Conservation (phyloP, 169 alveolate species). For the Plasmodium inui region DNA sequence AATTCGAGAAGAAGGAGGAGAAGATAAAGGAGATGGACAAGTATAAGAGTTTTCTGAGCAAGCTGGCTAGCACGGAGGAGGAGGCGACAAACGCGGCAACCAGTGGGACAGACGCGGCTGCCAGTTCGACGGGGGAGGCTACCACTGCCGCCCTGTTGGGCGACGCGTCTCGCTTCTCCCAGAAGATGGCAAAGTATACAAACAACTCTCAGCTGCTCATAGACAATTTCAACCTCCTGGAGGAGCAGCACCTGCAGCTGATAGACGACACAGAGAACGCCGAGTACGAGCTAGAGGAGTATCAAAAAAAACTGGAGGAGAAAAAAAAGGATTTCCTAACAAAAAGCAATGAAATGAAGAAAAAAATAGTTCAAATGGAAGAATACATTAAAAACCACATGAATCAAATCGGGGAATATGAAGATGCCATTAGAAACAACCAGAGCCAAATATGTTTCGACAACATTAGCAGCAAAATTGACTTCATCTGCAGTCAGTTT, state of each 20-base stretch:
- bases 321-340: conserved; percentile 18
- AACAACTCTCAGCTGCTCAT: conserved; percentile 50
- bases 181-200: conserved; percentile 37
- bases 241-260: conserved; percentile 62
- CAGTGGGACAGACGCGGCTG: conserved; percentile 19
- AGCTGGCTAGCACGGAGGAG: conserved; percentile 56
- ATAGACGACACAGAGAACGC: conserved; percentile 73
- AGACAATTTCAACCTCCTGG: conserved; percentile 57
- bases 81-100: background rate
- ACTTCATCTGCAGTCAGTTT: conserved; percentile 53
- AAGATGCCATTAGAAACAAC: conserved; percentile 16
- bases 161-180: conserved; percentile 5
- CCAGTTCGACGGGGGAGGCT: background rate
- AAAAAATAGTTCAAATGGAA: conserved; percentile 26
- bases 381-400: conserved; percentile 31
- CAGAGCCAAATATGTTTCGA: conserved; percentile 35
- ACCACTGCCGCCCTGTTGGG: background rate
- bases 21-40: conserved; percentile 71
- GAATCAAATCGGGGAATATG: conserved; percentile 24
- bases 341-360: conserved; percentile 37
- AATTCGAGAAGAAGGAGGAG: conserved; percentile 61
- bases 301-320: conserved; percentile 42
- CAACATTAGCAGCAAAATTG: conserved; percentile 60
- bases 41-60: conserved; percentile 41
- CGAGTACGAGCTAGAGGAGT: conserved; percentile 55